Base-by-base conservation (phyloP, 2,329 filamentous ascomycete species). In the Arthrocladium fulminans region DNA sequence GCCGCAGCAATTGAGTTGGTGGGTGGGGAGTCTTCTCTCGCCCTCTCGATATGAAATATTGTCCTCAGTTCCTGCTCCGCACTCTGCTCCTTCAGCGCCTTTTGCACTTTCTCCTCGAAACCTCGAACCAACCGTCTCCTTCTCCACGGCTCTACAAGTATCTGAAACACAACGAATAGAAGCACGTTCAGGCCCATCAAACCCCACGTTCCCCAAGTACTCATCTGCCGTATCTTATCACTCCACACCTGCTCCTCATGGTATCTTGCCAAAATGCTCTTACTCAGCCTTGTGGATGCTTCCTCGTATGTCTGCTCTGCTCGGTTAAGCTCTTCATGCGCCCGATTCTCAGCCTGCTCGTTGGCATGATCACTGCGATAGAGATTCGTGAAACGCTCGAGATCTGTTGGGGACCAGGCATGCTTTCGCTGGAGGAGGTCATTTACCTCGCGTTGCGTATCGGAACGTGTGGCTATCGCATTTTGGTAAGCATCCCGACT, bases 161-260 rank as follows among this genome's bases (percentile, higher is more conserved):
- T 83, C 67, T 96, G 83, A 58, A 94, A 81, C 15, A 89, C 75
- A 46, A 98, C 68, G 62, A 98, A 87, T 40, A 98, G 69, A 52
- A 97, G 65, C 25, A 97, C 86, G 63, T 98, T 98, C 61, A 97
- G 79, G 20, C 90, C 90, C 92, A 98, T 98, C 53, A 98, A 71
- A 0, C 90, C 92, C 81, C 94, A 97, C 0, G 92, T 98, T 29
- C 94, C 90, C 92, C 92, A 98, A 0, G 92, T 98, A 64, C 86
- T 92, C 74, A 95, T 95, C 56, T 92, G 77, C 29, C 92, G 77
- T 63, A 98, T 98, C 59, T 94, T 90, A 65, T 98, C 92, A 62
- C 87, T 94, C 92, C 92, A 98, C 49, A 98, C 94, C 71, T 98
- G 92, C 71, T 98, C 92, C 69, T 98, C 92, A 66, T 98, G 92